Base-by-base conservation (phyloP, 306 rosid genomes). In the Pyrus communis region DNA sequence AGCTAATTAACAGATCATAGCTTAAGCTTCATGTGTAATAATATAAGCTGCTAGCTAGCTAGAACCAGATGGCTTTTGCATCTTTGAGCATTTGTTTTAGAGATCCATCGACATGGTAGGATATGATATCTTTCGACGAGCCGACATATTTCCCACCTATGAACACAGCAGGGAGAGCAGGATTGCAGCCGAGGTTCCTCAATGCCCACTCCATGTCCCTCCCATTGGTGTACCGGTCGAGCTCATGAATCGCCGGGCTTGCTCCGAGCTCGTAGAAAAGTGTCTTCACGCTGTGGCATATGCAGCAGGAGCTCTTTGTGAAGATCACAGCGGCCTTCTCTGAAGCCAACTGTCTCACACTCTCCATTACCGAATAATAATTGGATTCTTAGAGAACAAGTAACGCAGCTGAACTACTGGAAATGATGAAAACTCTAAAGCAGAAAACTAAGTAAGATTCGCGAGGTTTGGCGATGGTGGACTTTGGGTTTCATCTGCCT, bases 1-100 rank as follows among this genome's bases (percentile, higher is more conserved):
- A 5, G 21, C 31, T 51, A 17, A 28, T 62, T 62, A 75, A 62
- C 70, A 77, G 81, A 76, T 30, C 46, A 85, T 84, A 79, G 60
- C 58, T 15, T 51, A 51, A 73, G 63, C 23, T 58, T 21, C 4
- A 49, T 15, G 49, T 69, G 64, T 78, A 49, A 51, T 46, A 12
- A 28, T 70, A 55, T 14, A 17, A 21, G 68, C 17, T 52, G 13
- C 51, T 9, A n/a, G 43, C 43, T 65, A 88, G 79, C 85, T 88
- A 96, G 80, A 96, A 91, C 99, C 99, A 96, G 71, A 96, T 96
- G 78, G 99, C 99, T 71, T 75, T 91, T 13, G 99, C 99, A 75
- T 93, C 98, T 17, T 86, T 91, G 77, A 96, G 96, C 94, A 88
- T 81, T 89, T 93, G 98, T 70, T 93, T 96, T 52, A 96, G 93